These are phyloP conservation scores for Curvularia verruculosa DNA, from an alignment of 2,329 filamentous ascomycete genomes.

Conservation along the genomic window DNA sequence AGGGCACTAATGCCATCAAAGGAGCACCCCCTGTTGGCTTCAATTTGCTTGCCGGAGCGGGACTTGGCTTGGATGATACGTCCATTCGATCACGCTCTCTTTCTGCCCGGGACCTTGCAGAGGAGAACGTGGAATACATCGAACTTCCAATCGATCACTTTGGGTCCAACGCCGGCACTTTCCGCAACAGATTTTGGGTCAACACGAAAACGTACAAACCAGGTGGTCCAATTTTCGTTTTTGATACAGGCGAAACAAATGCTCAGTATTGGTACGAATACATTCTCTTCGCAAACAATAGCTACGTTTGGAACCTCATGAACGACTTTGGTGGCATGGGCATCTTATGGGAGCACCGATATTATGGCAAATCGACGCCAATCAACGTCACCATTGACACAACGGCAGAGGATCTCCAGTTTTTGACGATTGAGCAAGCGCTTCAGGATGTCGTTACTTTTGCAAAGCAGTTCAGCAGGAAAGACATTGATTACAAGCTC, in stretches of 20 bases:
- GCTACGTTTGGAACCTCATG: slow-evolving; percentile 46
- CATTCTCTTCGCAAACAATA: slow-evolving; percentile 37
- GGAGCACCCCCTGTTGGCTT: background rate
- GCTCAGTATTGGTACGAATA: slow-evolving; percentile 34
- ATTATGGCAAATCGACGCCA: slow-evolving; percentile 51
- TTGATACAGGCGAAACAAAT: slow-evolving; percentile 46
- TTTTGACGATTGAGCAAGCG: slow-evolving; percentile 50
- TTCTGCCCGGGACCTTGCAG: slow-evolving; percentile 3
- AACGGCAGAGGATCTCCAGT: slow-evolving; percentile 43
- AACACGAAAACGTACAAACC: slow-evolving; percentile 40
- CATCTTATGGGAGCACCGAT: slow-evolving; percentile 52
- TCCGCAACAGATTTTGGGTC: slow-evolving; percentile 50
- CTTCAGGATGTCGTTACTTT: slow-evolving; percentile 52
- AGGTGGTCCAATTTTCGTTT: slow-evolving; percentile 49
- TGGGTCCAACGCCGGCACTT: slow-evolving; percentile 22
- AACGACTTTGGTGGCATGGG: slow-evolving; percentile 47
- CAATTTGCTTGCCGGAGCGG: background rate
- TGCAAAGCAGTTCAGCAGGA: slow-evolving; percentile 48
- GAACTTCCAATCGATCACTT: slow-evolving; percentile 48
- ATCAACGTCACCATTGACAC: slow-evolving; percentile 42
- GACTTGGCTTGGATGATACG: background rate
- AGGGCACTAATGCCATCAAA: slow-evolving; percentile 22
- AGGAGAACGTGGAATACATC: slow-evolving; percentile 42
- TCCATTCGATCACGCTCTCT: background rate
- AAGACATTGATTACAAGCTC: slow-evolving; percentile 43